phyloP scores from a whole-genome alignment of 2,329 filamentous ascomycete genomes.

The Cladophialophora exuberans region DNA sequence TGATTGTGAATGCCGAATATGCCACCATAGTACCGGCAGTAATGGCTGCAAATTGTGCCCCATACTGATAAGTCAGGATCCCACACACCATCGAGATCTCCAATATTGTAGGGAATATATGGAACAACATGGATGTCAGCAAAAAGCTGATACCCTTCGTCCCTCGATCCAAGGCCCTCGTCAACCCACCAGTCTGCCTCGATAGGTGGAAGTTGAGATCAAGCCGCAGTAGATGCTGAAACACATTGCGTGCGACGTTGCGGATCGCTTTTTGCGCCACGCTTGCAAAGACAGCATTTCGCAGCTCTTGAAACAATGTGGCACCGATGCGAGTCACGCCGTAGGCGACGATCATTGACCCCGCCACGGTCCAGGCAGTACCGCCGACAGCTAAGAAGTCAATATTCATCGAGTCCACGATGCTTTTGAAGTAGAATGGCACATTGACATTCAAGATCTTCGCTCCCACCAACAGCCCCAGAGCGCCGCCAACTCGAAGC shows the following conservation, averaged over 20 bases:
- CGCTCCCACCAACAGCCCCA: conserved; percentile 80
- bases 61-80: conserved; percentile 95
- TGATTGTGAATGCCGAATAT: conserved; percentile 96
- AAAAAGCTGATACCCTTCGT: conserved; percentile 99
- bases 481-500: conserved; percentile 80
- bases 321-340: conserved; percentile 86
- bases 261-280: conserved; percentile 97
- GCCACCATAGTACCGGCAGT: conserved; percentile 88
- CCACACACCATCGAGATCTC: conserved; percentile 96
- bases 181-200: conserved; percentile 92
- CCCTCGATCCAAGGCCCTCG: conserved; percentile 90
- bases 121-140: conserved; percentile 97
- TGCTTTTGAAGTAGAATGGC: conserved; percentile 98
- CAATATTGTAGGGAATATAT: conserved; percentile 88
- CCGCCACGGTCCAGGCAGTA: conserved; percentile 84
- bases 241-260: conserved; percentile 87
- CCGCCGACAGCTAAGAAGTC: conserved; percentile 86
- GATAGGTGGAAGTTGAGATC: conserved; percentile 93
- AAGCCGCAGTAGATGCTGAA: conserved; percentile 82
- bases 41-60: conserved; percentile 85
- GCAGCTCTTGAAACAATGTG: conserved; percentile 86
- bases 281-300: conserved; percentile 95
- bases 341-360: conserved; percentile 87
- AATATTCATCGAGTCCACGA: conserved; percentile 97
- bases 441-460: conserved; percentile 98